phyloP scores from a whole-genome alignment of 1,139 yeast genomes.

The Yamadazyma epiphylla region DNA sequence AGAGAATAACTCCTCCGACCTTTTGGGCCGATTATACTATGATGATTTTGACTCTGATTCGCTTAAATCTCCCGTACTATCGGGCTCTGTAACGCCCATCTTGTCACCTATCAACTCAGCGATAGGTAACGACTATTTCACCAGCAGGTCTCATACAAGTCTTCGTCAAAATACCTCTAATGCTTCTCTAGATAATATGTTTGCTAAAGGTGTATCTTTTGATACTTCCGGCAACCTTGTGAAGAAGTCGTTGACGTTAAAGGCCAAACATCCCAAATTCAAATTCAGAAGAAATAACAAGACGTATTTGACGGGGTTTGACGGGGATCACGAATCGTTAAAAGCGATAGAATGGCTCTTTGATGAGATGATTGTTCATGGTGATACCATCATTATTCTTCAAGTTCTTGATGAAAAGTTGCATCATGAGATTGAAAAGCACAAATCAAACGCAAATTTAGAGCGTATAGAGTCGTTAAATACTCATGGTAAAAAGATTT shows the following conservation, averaged over 20 bases:
- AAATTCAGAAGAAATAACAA: conserved; percentile 54
- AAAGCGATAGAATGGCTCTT: conserved; percentile 65
- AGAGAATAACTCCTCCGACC: conserved; percentile 39
- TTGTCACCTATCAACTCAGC: conserved; percentile 13
- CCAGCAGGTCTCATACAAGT: conserved; percentile 9
- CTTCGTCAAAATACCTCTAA: conserved; percentile 5
- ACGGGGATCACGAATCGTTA: conserved; percentile 53
- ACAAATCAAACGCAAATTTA: conserved; percentile 30
- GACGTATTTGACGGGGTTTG: conserved; percentile 61
- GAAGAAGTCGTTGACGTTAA: conserved; percentile 47
- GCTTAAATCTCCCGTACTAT: conserved; percentile 18
- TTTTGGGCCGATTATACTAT: conserved; percentile 41
- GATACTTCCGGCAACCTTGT: conserved; percentile 35
- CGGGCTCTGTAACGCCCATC: conserved; percentile 17
- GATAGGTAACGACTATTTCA: conserved; percentile 12
- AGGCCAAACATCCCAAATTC: conserved; percentile 55
- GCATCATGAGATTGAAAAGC: conserved; percentile 23
- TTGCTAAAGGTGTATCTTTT: conserved; percentile 44
- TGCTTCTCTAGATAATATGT: conserved; percentile 5
- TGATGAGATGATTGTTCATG: conserved; percentile 58
- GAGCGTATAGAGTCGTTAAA: conserved; percentile 46
- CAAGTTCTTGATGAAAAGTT: conserved; percentile 52
- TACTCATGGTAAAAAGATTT: conserved; percentile 42
- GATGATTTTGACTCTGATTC: conserved; percentile 43
- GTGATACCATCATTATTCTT: conserved; percentile 61